Base-by-base conservation (phyloP, 1,139 yeast genomes). In the Saccharomycopsis hybrid region DNA sequence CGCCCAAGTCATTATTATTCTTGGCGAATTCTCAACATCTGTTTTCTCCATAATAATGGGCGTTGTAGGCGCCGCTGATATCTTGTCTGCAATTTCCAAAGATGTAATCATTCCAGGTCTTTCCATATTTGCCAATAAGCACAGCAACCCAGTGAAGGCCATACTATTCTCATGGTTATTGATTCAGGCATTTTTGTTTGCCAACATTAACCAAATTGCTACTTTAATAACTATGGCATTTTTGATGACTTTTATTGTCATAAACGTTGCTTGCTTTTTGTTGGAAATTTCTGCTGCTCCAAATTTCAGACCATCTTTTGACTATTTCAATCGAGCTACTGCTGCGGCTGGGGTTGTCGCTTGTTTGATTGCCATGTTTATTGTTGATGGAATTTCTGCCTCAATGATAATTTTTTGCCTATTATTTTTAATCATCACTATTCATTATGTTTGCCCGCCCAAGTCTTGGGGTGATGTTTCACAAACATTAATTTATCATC, bases 401-500 rank as follows among this genome's bases (percentile, higher is more conserved):
- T 73, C 88, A 1, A 72, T 83, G 30, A 83, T 90, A 49, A 78
- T 89, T 41, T 68, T 82, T 5, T 77, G 84, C 51, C 72, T 89
- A 59, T 65, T 80, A 46, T 69, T 81, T 29, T 67, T 92, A 44
- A 85, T 92, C 58, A 63, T 88, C 50, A 65, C 85, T 52, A 92
- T 92, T 55, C 97, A 92, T 64, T 88, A 89, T 61, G 75, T 81
- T 52, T 85, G 96, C 2, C 96, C 97, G 2, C 97, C 97, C 3
- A 89, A 88, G 63, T 85, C 89, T 38, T 92, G 96, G 87, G 98
- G 98, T 35, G 98, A 92, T 67, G 96, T 92, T 30, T 89, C 97
- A 1, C 97, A 92, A 66, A 78, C 89, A 44, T 73, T 92, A 56
- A 90, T 92, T 49, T 92, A 92, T 65, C 98, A 92, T 62, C 98